Evolutionary conservation across 352 stramenopile species (phyloP).

Genomic region (Thraustochytrium striatum): DNA sequence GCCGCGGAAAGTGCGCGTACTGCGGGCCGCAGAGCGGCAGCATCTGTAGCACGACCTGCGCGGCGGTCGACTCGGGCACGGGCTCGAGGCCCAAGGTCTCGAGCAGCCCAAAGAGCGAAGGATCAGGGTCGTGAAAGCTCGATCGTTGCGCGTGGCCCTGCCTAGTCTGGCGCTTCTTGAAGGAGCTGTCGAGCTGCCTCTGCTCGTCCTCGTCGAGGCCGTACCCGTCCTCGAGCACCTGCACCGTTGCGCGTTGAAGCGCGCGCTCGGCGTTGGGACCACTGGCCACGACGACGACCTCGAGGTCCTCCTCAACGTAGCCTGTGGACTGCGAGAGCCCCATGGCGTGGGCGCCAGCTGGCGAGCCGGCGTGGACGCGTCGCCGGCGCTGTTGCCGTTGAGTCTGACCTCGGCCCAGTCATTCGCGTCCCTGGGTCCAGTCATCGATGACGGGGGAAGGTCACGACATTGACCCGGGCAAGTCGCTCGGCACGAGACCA

Average conservation of each 20-base stretch:
- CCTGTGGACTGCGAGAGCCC: background rate
- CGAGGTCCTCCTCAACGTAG: conserved; percentile 33
- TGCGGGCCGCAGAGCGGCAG: background rate
- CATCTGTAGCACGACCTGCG: background rate
- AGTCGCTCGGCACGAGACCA: no score
- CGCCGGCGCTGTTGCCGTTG: no score
- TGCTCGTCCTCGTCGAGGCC: conserved; percentile 20
- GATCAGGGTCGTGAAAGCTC: conserved; percentile 31
- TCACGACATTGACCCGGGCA: no score
- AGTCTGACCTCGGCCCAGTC: no score
- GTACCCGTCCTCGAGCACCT: conserved; percentile 22
- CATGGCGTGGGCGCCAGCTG: no score
- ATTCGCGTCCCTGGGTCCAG: no score
- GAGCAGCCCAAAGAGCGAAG: conserved; percentile 23
- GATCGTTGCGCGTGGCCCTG: background rate
- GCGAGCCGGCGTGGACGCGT: no score
- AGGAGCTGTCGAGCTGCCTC: background rate
- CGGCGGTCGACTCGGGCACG: background rate
- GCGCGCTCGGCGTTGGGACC: background rate
- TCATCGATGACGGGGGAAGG: no score
- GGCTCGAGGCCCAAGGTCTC: background rate
- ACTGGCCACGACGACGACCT: background rate
- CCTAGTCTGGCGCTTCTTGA: background rate
- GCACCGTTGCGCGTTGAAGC: background rate
- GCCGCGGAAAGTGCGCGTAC: conserved; percentile 5